Evolutionary conservation across 2,329 filamentous ascomycete genomes (phyloP).

Genomic region (Aureobasidium musti): DNA sequence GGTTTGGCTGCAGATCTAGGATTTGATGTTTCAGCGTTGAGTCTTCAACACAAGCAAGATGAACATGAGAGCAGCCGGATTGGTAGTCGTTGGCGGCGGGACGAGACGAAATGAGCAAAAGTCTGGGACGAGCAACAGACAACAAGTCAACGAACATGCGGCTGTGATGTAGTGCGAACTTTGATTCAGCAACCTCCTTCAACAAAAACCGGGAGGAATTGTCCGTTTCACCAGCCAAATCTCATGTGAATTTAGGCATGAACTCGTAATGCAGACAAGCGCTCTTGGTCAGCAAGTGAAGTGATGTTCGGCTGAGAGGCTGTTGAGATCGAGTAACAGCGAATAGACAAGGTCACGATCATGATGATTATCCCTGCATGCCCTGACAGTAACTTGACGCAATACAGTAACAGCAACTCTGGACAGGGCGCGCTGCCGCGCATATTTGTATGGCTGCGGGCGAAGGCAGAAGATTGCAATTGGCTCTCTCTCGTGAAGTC

Average conservation of each 20-base stretch:
- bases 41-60: conserved; percentile 18
- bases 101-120: conserved; percentile 11
- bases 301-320: conserved; percentile 11
- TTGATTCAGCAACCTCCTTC: conserved; percentile 15
- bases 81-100: conserved; percentile 16
- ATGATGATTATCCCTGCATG: background rate
- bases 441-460: conserved; percentile 16
- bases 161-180: conserved; percentile 21
- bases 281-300: conserved; percentile 15
- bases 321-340: conserved; percentile 4
- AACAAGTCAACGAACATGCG: conserved; percentile 26
- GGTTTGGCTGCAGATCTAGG: conserved; percentile 19
- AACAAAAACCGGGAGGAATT: conserved; percentile 18
- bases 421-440: conserved; percentile 7
- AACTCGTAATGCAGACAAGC: background rate
- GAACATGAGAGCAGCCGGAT: background rate
- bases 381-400: conserved; percentile 18
- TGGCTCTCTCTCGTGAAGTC: conserved; percentile 2
- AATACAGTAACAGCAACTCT: conserved; percentile 23
- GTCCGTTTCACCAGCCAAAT: conserved; percentile 26
- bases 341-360: background rate
- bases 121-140: conserved; percentile 17
- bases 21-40: conserved; percentile 12
- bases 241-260: background rate
- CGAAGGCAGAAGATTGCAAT: background rate